Conservation (phyloP, 805 yeast species). For the Saturnispora hagleri region DNA sequence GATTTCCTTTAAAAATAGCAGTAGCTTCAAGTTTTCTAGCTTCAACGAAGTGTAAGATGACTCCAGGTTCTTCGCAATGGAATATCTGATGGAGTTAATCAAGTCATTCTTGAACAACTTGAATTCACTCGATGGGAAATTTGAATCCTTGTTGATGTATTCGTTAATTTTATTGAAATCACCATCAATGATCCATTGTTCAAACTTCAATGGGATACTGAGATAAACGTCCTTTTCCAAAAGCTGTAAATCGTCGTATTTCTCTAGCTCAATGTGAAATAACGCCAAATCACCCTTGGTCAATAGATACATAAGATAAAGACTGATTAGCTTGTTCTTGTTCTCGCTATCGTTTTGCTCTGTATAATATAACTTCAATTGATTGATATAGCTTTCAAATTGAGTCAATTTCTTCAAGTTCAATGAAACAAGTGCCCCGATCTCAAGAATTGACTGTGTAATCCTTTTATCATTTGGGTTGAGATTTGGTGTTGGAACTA, state of each 20-base stretch:
- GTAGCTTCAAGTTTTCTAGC: slow-evolving; percentile 68
- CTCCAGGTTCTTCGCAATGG: slow-evolving; percentile 78
- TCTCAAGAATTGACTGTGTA: slow-evolving; percentile 75
- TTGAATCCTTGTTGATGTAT: slow-evolving; percentile 40
- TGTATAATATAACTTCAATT: slow-evolving; percentile 70
- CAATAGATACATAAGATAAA: slow-evolving; percentile 66
- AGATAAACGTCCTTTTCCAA: slow-evolving; percentile 63
- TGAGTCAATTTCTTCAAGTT: slow-evolving; percentile 49
- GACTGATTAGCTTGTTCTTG: slow-evolving; percentile 63
- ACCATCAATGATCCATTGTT: slow-evolving; percentile 93
- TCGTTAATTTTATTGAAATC: slow-evolving; percentile 88
- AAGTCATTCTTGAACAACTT: slow-evolving; percentile 67
- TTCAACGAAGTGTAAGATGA: slow-evolving; percentile 71
- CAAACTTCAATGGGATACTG: slow-evolving; percentile 80
- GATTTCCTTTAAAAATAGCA: slow-evolving; percentile 53
- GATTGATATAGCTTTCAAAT: slow-evolving; percentile 67
- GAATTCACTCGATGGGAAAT: slow-evolving; percentile 66
- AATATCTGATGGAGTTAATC: slow-evolving; percentile 70
- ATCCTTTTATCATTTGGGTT: slow-evolving; percentile 61
- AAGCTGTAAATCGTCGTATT: slow-evolving; percentile 43
- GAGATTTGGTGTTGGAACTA: slow-evolving; percentile 49
- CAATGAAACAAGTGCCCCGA: slow-evolving; percentile 77
- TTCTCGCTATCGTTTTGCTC: slow-evolving; percentile 38
- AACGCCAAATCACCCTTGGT: slow-evolving; percentile 78
- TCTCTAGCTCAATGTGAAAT: slow-evolving; percentile 86